Evolutionary conservation across 2,329 filamentous ascomycete species (phyloP), one percentile per base, ranked within the genome.

Genomic region (Paracamarosporium sp.): DNA sequence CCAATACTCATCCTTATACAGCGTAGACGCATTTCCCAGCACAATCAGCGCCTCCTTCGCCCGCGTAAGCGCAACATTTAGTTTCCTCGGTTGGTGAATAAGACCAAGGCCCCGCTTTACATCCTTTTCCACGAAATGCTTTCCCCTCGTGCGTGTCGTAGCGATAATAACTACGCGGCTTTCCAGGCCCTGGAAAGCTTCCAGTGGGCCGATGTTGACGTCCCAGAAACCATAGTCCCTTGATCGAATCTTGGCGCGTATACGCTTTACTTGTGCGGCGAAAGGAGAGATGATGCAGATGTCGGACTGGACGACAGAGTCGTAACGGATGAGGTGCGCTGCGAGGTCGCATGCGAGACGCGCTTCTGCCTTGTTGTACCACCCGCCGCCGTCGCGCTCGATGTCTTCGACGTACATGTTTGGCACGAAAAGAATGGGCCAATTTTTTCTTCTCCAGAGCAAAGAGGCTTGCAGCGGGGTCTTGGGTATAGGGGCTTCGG

Each of bases 121-220:
- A 59, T 80, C 78, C 9, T 60, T 52, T 0, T 65, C 67, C 12
- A 80, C 35, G 28, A 78, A 78, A 9, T 67, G 59, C 17, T 53
- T 25, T 3, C 45, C 55, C 20, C 76, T 50, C 3, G 73, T 68
- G 11, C 79, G 63, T 38, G 79, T 81, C 2, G 79, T 81, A 57
- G 79, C 81, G 6, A 82, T 63, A 45, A 81, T 78, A 13, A 81
- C 75, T 28, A 80, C 74, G 11, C 77, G 69, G 41, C 72, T 76
- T 61, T 82, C 80, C 5, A 81, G 67, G 0, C 80, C 80, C 57
- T 81, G 80, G 48, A 81, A 81, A 20, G 78, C 79, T 56, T 81
- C 80, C 31, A 80, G 64, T 2, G 80, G 80, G 1, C 80, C 80
- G 41, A 81, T 78, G 50, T 81, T 81, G 7, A 81, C 71, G 25